Evolutionary conservation across 306 rosid genomes (phyloP), one percentile per base, ranked within the genome.

Genomic region (Delonix regia): DNA sequence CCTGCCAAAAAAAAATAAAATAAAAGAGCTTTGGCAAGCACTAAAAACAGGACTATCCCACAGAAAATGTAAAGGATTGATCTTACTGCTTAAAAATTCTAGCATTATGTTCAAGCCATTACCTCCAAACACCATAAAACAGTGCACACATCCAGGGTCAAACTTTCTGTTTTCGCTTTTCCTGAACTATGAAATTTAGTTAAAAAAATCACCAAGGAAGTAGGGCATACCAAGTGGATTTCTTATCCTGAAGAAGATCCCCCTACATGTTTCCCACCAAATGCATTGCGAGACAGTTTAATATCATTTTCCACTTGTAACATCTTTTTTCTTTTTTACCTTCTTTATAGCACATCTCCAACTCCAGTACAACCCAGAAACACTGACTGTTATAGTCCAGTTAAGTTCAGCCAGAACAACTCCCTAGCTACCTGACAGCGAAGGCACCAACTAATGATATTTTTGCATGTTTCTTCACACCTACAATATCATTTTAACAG

Each of bases 381-480:
- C 68, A 62, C 44, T 8, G 45, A 45, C 44, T 33, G 69, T 16
- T 18, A 62, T 7, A 9, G 44, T 62, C 68, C 28, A n/a, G 69
- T 63, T 63, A 34, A 21, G 69, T 64, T 64, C 7, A 8, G 45
- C 69, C 27, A 34, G 47, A 64, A 64, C 69, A 64, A 64, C 27
- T n/a, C 48, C 69, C 69, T 18, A 36, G 16, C 25, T 4, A 34
- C 27, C 47, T 63, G 16, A 63, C 48, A 36, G 69, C n/a, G 9
- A 64, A 36, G 69, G 47, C 41, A 36, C 28, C 69, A n/a, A 64
- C 13, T 62, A 28, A 62, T 36, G 4, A 64, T 36, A 3, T 34
- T 12, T n/a, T 64, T 64, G 48, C 48, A 34, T 10, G 9, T n/a
- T 34, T 36, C 69, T 36, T 64, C 48, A 36, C 48, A 9, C 24